Evolutionary conservation across 2,329 filamentous ascomycete genomes (phyloP), one percentile per base, ranked within the genome.

Genomic region (Septoria petroselini): DNA sequence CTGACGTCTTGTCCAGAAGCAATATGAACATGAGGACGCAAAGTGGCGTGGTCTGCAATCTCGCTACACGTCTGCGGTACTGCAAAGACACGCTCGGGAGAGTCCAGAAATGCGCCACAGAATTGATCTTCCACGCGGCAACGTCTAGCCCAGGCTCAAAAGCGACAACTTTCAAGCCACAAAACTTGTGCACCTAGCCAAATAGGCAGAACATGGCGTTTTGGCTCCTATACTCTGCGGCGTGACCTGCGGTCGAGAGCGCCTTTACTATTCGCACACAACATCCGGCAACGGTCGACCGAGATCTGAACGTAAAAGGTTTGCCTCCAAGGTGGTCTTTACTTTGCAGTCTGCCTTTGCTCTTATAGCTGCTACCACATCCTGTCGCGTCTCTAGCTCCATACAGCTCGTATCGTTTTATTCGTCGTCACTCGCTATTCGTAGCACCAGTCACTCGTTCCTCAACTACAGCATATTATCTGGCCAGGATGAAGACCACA

Each of bases 401-500:
- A 30, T 43, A 41, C 15, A 33, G 6, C 23, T 21, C 30, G 18
- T 34, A 9, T n/a, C n/a, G n/a, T 38, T 38, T 39, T 15, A 11
- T 33, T 8, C 29, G 43, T 42, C 23, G 25, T 27, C 31, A 15
- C 23, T 29, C 21, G 27, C 25, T 31, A 34, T 39, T 33, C 29
- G 29, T 42, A 33, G 38, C 21, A 19, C 25, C 39, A 45, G 9
- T 40, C 44, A 35, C 30, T 48, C 48, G 15, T 37, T 54, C n/a
- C 17, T 7, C 9, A 8, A 27, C 12, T 31, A 15, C 25, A 14
- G 9, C 12, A 19, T 17, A 12, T 15, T 11, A 39, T 41, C n/a
- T 35, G 37, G 38, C 41, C 43, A 48, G 33, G 21, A 59, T 59
- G 54, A 57, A 55, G 41, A 48, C 40, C 17, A 8, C 52, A 18